These are phyloP conservation scores for Pulveroboletus sp. DNA, from an alignment of 768 basidiomycete genomes.

Conservation along the genomic window DNA sequence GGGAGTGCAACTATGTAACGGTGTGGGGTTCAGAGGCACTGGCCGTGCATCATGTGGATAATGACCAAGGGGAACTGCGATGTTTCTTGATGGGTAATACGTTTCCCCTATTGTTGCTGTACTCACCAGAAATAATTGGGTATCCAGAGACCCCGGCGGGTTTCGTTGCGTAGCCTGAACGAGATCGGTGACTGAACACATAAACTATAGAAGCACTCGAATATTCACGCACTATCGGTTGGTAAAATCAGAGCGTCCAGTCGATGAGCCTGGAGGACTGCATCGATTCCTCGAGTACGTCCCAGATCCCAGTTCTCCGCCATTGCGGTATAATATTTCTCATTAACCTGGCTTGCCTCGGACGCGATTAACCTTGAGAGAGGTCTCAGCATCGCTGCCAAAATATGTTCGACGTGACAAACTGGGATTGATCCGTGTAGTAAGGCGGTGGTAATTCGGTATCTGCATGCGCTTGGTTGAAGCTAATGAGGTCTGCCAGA, in stretches of 20 bases:
- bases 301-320: constrained; percentile 47
- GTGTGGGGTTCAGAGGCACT: constrained; percentile 42
- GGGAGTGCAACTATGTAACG: constrained; percentile 28
- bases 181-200: neutral
- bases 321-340: constrained; percentile 42
- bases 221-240: constrained; percentile 27
- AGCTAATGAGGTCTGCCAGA: constrained; percentile 54
- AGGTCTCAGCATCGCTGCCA: constrained; percentile 3
- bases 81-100: constrained; percentile 3
- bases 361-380: constrained; percentile 20
- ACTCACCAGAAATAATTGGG: constrained; percentile 57
- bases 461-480: constrained; percentile 48
- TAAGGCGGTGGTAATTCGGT: constrained; percentile 39
- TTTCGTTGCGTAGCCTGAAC: constrained; percentile 26
- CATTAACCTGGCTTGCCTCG: constrained; percentile 31
- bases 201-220: too few species aligned
- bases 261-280: constrained; percentile 39
- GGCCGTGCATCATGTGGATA: constrained; percentile 42
- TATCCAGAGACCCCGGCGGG: constrained; percentile 56
- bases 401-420: constrained; percentile 3
- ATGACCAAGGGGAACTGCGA: constrained; percentile 54
- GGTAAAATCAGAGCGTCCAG: constrained; percentile 54
- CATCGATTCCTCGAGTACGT: constrained; percentile 51
- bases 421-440: constrained; percentile 36
- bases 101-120: neutral